These are phyloP conservation scores for Sphagnum magellanicum DNA, from an alignment of 228 moss, liverwort and hornwort genomes.

Conservation along the genomic window DNA sequence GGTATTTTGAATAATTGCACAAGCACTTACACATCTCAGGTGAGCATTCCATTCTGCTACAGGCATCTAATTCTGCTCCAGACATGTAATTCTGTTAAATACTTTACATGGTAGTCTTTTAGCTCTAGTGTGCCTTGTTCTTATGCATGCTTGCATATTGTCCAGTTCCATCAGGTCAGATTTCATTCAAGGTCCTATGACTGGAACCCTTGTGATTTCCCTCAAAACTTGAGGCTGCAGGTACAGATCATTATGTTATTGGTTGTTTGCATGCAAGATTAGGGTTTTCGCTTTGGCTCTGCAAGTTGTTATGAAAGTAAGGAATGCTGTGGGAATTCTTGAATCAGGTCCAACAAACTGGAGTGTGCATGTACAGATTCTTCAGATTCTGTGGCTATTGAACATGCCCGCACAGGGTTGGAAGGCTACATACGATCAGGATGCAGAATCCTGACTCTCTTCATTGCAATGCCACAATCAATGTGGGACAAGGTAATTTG, in stretches of 20 bases:
- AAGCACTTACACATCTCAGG: constrained; percentile 53
- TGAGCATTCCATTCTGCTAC: constrained; percentile 6
- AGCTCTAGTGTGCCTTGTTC: not conserved
- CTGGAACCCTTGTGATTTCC: constrained; percentile 99
- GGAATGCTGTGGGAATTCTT: not conserved
- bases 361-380: constrained; percentile 40
- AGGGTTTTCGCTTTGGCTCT: no score
- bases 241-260: constrained; percentile 10
- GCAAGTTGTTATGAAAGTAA: not conserved
- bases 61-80: no score
- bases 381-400: constrained; percentile 66
- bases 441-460: constrained; percentile 92
- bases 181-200: constrained; percentile 95
- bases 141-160: constrained; percentile 1
- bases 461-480: constrained; percentile 73
- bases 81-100: not conserved
- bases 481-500: constrained; percentile 71
- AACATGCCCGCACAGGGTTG: constrained; percentile 89
- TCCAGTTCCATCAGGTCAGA: constrained; percentile 83
- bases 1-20: no score
- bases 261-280: not conserved
- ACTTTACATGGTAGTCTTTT: not conserved
- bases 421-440: constrained; percentile 98
- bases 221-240: constrained; percentile 90
- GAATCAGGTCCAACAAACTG: constrained; percentile 3